Evolutionary conservation across 2,329 filamentous ascomycete species (phyloP), one percentile per base, ranked within the genome.

Genomic region (Furcasterigmium sp.): DNA sequence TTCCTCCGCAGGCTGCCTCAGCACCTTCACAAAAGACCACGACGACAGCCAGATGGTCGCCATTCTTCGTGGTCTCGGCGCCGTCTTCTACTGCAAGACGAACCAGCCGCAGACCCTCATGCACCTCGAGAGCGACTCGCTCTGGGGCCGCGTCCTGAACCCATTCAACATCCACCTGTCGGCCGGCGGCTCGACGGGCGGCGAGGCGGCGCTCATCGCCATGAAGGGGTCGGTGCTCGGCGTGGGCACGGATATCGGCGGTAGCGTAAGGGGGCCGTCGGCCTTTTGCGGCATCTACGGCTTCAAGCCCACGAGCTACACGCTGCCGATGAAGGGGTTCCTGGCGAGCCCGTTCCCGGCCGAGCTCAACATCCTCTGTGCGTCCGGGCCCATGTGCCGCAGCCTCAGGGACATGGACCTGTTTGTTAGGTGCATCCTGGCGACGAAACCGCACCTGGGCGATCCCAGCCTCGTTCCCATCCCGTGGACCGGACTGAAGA

Each of bases 361-460:
- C 3, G 80, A 85, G 54, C 82, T 85, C 56, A 76, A 78, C 3
- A 76, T 85, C 0, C 67, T 69, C 41, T 80, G 75, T 19, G 78
- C 84, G 26, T 82, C 83, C 49, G 82, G 82, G 0, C 82, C 82
- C 0, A 69, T 85, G 67, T 72, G 75, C 2, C 67, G 68, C 23
- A 74, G 70, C 0, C 60, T 84, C 0, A 64, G 65, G 6, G 79
- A 82, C 47, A 63, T 84, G 2, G 67, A 69, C 29, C 46, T 76
- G 3, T 83, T 80, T 57, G 70, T 73, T 56, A 69, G 68, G 44
- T 60, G 67, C 0, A 61, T 83, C 8, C 60, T 82, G 4, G 65
- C 63, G 42, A 55, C 67, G 3, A 53, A 72, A 47, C 80, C 81
- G 0, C 84, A 80, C 80, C 61, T 72, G 0, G 55, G 54, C 2